Evolutionary conservation across 768 basidiomycete genomes (phyloP).

Genomic region (Tylopilus felleus): DNA sequence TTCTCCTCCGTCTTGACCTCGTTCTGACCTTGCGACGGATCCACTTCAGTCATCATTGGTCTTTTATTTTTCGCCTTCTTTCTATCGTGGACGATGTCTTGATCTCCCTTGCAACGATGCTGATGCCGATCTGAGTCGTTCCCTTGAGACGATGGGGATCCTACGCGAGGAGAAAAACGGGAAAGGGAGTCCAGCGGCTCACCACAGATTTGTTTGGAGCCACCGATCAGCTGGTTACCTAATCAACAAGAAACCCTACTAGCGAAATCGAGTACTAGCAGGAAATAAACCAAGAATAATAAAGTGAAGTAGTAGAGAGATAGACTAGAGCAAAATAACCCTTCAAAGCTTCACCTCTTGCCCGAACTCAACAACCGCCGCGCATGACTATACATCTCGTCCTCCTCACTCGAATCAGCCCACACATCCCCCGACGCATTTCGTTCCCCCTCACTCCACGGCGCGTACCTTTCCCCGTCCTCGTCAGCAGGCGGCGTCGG

Average conservation of each 20-base stretch:
- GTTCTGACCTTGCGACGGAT: conserved; percentile 27
- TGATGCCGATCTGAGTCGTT: no score
- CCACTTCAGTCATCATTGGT: conserved; percentile 11
- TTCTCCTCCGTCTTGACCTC: conserved; percentile 53
- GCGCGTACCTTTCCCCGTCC: conserved; percentile 25
- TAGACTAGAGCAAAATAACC: neutral
- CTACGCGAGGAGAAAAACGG: neutral
- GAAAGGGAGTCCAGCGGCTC: neutral
- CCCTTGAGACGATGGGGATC: no score
- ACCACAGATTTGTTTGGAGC: neutral
- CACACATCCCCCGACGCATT: conserved; percentile 43
- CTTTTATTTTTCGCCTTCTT: no score
- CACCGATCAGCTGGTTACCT: conserved; percentile 1
- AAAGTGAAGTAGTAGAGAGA: neutral
- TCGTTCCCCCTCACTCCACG: conserved; percentile 9
- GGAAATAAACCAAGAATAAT: neutral
- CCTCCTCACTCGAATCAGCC: conserved; percentile 77
- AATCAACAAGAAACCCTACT: conserved; percentile 8
- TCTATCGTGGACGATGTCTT: neutral
- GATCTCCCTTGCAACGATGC: no score
- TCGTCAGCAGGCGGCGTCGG: conserved; percentile 66
- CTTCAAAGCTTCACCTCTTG: conserved; percentile 6
- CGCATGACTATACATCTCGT: conserved; percentile 62
- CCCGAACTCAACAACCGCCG: conserved; percentile 46
- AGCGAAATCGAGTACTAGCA: no score